Conservation (phyloP, 176 grass and related monocot genomes). For the Aegilops umbellulata region DNA sequence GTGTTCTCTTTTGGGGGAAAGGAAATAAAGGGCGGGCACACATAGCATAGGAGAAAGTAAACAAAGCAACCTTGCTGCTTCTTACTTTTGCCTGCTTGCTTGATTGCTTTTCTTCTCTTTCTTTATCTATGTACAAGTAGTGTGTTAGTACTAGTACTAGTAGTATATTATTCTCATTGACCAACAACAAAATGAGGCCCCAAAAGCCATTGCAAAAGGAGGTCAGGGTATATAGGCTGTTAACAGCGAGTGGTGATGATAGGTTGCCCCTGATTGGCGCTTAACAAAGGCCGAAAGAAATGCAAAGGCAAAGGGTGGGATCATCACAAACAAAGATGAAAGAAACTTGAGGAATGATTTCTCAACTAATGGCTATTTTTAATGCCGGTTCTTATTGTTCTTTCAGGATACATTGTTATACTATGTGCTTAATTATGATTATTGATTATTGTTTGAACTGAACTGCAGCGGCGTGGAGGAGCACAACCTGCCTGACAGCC, state of each 20-base stretch:
- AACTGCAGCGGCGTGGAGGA: slow-evolving; percentile 62
- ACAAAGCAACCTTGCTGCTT: slow-evolving; percentile 9
- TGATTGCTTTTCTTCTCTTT: not conserved
- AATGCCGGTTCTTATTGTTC: not conserved
- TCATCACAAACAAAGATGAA: not conserved
- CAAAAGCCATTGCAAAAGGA: slow-evolving; percentile 35
- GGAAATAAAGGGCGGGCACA: not conserved
- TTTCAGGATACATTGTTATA: not conserved
- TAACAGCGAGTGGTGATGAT: slow-evolving; percentile 4
- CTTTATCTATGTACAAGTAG: slow-evolving; percentile 3
- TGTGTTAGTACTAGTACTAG: not conserved
- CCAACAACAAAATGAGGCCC: slow-evolving; percentile 17
- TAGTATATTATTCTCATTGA: slow-evolving; percentile 11
- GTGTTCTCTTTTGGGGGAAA: slow-evolving; percentile 45
- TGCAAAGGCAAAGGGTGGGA: slow-evolving; percentile 2
- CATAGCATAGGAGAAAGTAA: not conserved
- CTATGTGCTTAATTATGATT: slow-evolving; percentile 10
- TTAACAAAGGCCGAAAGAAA: slow-evolving; percentile 19
- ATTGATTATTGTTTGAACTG: slow-evolving; percentile 16
- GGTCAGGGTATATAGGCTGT: slow-evolving; percentile 2
- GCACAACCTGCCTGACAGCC: slow-evolving; percentile 79
- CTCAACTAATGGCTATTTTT: slow-evolving; percentile 16
- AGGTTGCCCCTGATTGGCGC: slow-evolving; percentile 7
- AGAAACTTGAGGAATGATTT: slow-evolving; percentile 12
- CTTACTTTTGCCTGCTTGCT: slow-evolving; percentile 6